These are phyloP conservation scores for Solanum tacnaense DNA, from an alignment of 257 asterid genomes.

Conservation along the genomic window DNA sequence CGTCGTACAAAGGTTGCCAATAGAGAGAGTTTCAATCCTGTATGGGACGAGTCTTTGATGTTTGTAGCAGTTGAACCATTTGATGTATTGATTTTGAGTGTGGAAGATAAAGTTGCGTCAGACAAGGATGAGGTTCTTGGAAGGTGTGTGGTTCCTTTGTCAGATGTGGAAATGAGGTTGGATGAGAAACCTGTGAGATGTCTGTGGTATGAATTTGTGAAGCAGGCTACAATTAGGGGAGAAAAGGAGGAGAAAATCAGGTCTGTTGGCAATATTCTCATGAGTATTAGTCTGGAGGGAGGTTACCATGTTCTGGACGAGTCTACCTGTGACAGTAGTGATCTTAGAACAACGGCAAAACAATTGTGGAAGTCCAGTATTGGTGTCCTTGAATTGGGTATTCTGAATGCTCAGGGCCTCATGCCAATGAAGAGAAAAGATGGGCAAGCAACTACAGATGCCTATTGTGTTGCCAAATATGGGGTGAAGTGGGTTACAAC, in stretches of 20 bases:
- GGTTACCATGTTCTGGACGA: slow-evolving; percentile 72
- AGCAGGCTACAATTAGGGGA: slow-evolving; percentile 33
- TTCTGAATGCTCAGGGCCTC: slow-evolving; percentile 43
- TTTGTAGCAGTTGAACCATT: slow-evolving; percentile 67
- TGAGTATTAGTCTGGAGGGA: slow-evolving; percentile 50
- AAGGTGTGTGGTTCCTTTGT: slow-evolving; percentile 36
- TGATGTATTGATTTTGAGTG: slow-evolving; percentile 28
- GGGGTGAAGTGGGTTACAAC: slow-evolving; percentile 64
- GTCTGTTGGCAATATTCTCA: slow-evolving; percentile 50
- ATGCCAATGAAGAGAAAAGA: slow-evolving; percentile 56
- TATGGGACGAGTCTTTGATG: slow-evolving; percentile 77
- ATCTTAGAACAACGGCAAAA: slow-evolving; percentile 57
- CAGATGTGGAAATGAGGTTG: slow-evolving; percentile 43
- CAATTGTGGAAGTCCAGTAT: slow-evolving; percentile 54
- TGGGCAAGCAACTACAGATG: slow-evolving; percentile 50
- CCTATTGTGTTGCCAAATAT: slow-evolving; percentile 68
- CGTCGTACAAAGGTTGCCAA: slow-evolving; percentile 14
- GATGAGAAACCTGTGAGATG: slow-evolving; percentile 42
- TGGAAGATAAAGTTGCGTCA: not conserved
- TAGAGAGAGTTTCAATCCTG: slow-evolving; percentile 46
- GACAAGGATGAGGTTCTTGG: slow-evolving; percentile 55
- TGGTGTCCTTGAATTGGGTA: slow-evolving; percentile 60
- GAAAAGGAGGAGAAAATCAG: slow-evolving; percentile 47
- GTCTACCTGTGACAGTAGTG: slow-evolving; percentile 57
- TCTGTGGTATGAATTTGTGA: slow-evolving; percentile 52